Evolutionary conservation across 306 rosid species (phyloP), one percentile per base, ranked within the genome.

Genomic region (Cyclanthera cordifolia): DNA sequence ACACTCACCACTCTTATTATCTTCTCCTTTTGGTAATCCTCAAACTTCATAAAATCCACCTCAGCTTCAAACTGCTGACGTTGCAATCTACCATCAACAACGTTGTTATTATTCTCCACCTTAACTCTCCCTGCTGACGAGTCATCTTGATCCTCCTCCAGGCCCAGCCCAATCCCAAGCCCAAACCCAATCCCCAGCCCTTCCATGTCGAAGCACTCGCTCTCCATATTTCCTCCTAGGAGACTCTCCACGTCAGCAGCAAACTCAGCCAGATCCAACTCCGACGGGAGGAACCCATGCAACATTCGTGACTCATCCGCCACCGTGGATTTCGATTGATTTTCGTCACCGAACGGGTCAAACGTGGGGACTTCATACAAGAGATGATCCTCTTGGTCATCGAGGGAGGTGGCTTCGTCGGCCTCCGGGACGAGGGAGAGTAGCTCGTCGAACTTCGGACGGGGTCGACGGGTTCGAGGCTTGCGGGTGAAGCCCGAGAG

Each of bases 181-280:
- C 43, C 43, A 8, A 47, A 1, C 51, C 51, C 9, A 90, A 76
- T 14, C 95, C 99, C 75, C 88, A 45, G 5, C 79, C 87, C 91
- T 63, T 90, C 89, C 84, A 94, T 94, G 4, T 90, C 96, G 4
- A 94, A 76, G 9, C 91, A 85, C 86, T 83, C 86, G 19, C 77
- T 81, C 50, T 90, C 96, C 3, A 88, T 69, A 8, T 88, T 95
- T 53, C 77, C 76, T 1, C 98, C 95, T 71, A 93, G 63, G 32
- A 93, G 72, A 48, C 86, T 93, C 75, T 93, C 99, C 8, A 93
- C 99, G 45, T 94, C 96, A 3, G 95, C 96, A 0, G 96, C 91
- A 32, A 93, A 93, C 47, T 93, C 88, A 0, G 80, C 90, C 1
- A 87, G 83, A 23, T 94, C 95, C 78, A 71, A 75, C 30, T 93